A percentile compares a stretch with the other conserved stretches of the same genome.
Conservation (phyloP, 805 yeast genomes). For the Candida sphagnicola region DNA sequence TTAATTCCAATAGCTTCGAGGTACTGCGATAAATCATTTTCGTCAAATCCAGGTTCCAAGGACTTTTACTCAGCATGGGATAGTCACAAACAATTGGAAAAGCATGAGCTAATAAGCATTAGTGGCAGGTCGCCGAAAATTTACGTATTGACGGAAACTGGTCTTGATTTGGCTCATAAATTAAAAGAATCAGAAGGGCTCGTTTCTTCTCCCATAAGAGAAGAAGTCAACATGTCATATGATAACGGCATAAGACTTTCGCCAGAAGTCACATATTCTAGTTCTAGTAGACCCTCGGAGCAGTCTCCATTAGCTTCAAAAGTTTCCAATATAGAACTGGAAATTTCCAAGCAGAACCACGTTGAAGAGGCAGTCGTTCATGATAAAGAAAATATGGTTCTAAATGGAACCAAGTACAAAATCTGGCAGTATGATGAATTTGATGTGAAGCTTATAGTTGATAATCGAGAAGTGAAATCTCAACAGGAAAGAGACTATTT, state of each 20-base stretch:
- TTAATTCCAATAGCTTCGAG: constrained; percentile 51
- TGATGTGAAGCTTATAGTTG: constrained; percentile 62
- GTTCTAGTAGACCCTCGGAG: constrained; percentile 5
- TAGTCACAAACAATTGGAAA: constrained; percentile 58
- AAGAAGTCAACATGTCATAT: constrained; percentile 21
- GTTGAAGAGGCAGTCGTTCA: constrained; percentile 12
- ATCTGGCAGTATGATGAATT: constrained; percentile 63
- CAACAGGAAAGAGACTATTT: constrained; percentile 69
- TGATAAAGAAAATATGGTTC: constrained; percentile 18
- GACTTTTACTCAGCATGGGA: constrained; percentile 77
- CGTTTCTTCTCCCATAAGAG: constrained; percentile 17
- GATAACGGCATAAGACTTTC: constrained; percentile 32
- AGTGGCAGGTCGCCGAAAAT: constrained; percentile 53
- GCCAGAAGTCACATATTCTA: constrained; percentile 13
- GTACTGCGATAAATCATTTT: constrained; percentile 56
- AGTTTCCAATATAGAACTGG: too few species aligned
- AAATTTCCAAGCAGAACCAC: not conserved
- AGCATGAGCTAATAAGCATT: constrained; percentile 53
- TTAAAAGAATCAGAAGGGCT: constrained; percentile 47
- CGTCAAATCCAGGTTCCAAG: constrained; percentile 53
- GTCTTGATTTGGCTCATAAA: constrained; percentile 56
- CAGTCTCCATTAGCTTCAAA: constrained; percentile 1
- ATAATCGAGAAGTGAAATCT: constrained; percentile 78
- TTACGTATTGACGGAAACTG: constrained; percentile 68
- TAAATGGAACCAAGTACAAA: constrained; percentile 30